These are phyloP conservation scores for Coemansia erecta DNA, from an alignment of 192 early-diverging fungal genomes.

Conservation along the genomic window DNA sequence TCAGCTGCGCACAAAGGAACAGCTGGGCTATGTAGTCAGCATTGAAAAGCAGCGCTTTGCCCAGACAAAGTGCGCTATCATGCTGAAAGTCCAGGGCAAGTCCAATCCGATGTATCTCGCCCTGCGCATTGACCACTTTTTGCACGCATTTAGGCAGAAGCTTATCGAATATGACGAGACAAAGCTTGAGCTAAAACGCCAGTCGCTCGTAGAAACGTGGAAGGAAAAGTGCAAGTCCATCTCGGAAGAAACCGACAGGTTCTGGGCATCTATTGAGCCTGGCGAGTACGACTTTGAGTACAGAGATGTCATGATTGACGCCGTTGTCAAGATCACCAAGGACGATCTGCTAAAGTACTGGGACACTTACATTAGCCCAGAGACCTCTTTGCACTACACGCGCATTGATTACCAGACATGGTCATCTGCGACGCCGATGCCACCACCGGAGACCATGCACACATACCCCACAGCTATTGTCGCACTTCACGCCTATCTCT, in stretches of 20 bases:
- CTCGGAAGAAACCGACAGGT: constrained; percentile 56
- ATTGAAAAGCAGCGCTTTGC: constrained; percentile 18
- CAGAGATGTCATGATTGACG: constrained; percentile 2
- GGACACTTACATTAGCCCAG: constrained; percentile 33
- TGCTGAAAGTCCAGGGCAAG: constrained; percentile 81
- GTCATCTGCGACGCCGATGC: not conserved
- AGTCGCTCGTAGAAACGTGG: constrained; percentile 56
- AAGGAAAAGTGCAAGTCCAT: constrained; percentile 71
- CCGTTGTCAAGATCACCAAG: constrained; percentile 14
- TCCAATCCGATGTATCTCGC: constrained; percentile 74
- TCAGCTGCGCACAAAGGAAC: constrained; percentile 85
- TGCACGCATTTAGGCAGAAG: constrained; percentile 55
- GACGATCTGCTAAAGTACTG: constrained; percentile 28
- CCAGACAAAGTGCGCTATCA: constrained; percentile 23
- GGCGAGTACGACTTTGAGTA: constrained; percentile 76
- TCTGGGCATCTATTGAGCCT: constrained; percentile 63
- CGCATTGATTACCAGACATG: constrained; percentile 24
- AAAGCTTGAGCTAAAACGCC: constrained; percentile 61
- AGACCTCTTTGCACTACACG: constrained; percentile 25
- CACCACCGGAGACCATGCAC: not conserved
- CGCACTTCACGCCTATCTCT: not conserved
- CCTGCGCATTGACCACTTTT: constrained; percentile 72
- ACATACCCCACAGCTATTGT: not conserved
- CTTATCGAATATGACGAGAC: constrained; percentile 49
- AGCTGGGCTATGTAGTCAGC: constrained; percentile 65